Percentiles rank a stretch among this genome's conserved stretches.
Evolutionary conservation across 2,329 filamentous ascomycete species (phyloP).

Genomic region (Epichloe aotearoae): DNA sequence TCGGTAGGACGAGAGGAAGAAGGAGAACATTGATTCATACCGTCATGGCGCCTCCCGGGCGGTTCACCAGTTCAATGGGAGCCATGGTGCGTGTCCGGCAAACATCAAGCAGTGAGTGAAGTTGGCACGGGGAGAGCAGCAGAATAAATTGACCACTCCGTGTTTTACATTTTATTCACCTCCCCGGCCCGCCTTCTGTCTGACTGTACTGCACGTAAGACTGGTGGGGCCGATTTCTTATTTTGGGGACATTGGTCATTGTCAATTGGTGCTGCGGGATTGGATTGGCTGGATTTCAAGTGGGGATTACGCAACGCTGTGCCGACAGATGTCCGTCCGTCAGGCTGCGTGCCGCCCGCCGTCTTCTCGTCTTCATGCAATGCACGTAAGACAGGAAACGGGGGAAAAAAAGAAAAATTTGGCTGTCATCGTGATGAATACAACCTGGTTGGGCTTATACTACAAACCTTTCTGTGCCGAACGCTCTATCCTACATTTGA

Average conservation of each 20-base stretch:
- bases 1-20: neutral
- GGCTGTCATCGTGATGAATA: no score
- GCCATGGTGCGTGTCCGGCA: slow-evolving; percentile 26
- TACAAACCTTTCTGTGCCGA: neutral
- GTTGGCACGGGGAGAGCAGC: neutral
- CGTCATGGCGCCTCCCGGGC: slow-evolving; percentile 33
- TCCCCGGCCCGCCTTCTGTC: neutral
- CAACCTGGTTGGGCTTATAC: no score
- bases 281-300: slow-evolving; percentile 9
- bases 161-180: no score
- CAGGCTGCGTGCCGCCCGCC: no score
- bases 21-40: slow-evolving; percentile 17
- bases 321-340: no score
- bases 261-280: slow-evolving; percentile 22
- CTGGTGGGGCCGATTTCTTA: no score
- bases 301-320: neutral
- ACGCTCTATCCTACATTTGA: neutral
- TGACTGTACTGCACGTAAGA: neutral
- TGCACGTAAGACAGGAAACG: no score
- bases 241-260: slow-evolving; percentile 10
- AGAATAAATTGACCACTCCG: no score
- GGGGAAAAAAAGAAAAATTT: no score
- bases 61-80: slow-evolving; percentile 36
- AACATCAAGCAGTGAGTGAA: neutral
- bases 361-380: neutral